Evolutionary conservation across 208 protist genomes (phyloP), one percentile per base, ranked within the genome.

Genomic region (Porcisia hertigi): DNA sequence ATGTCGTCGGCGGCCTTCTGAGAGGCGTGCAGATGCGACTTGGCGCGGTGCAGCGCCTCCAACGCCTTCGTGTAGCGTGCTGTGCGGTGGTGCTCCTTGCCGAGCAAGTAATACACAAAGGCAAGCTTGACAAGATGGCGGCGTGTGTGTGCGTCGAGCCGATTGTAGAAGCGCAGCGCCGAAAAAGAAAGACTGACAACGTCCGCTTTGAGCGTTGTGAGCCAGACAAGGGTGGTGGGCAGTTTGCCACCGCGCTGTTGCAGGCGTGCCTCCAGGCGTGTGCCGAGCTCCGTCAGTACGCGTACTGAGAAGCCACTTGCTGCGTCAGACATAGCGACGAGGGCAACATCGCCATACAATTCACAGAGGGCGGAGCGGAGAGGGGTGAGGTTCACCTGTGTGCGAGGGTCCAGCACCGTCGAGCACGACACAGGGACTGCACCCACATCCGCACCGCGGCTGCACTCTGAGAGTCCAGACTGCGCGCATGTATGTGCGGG

Each of bases 51-150:
- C 52, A 96, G 81, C 25, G 87, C 88, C 80, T 96, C 92, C 23
- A 96, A 79, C 30, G 92, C 86, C 71, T 96, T 96, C 34, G 90
- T 93, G 83, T 92, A 93, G 54, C 90, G 92, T 55, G 88, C 83
- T 39, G 82, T 89, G 59, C 76, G 65, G 69, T 85, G 73, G 83
- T 96, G 81, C 55, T 88, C 80, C 47, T 80, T 71, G 34, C 89
- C 92, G 16, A 96, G 86, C 43, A 89, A 79, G 73, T 92, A 92
- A 71, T 93, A 91, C 53, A 93, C 88, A 66, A 93, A 83, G 8
- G 85, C 86, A 58, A 86, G 84, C 79, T 96, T 96, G 34, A 71
- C 54, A 0, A 91, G 73, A 39, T 87, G 82, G 18, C 87, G 88
- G 41, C 82, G 83, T 2, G 78, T 86, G 65, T 89, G 70, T 2